phyloP scores from a whole-genome alignment of 108 stramenopile genomes.

The Skeletonema costatum region DNA sequence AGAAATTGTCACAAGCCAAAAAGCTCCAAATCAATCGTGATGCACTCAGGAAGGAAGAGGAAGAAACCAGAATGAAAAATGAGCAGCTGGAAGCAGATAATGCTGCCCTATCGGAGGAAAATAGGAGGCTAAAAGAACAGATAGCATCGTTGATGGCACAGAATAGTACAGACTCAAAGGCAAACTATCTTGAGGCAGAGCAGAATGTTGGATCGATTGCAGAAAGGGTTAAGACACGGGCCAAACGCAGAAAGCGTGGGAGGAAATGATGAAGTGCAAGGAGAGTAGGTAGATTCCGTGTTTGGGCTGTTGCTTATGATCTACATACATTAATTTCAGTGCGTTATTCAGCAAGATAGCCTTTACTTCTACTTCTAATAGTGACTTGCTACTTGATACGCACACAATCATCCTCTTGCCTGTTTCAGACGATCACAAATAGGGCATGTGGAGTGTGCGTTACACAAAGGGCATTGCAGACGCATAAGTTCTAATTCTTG shows the following conservation, averaged over 20 bases:
- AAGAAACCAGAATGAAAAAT: neutral
- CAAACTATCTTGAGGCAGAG: neutral
- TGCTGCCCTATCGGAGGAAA: slow-evolving; percentile 4
- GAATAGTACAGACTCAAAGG: neutral
- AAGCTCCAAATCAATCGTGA: neutral
- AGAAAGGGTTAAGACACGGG: slow-evolving; percentile 10
- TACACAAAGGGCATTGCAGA: no score
- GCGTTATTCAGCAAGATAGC: no score
- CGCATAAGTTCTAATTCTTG: no score
- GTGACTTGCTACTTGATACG: no score
- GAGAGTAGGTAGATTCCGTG: no score
- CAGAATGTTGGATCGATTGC: slow-evolving; percentile 4
- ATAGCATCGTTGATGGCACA: slow-evolving; percentile 18
- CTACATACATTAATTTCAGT: no score
- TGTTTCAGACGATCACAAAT: no score
- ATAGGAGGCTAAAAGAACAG: slow-evolving; percentile 1
- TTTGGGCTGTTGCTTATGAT: no score
- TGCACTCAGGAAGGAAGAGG: neutral
- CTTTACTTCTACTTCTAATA: no score
- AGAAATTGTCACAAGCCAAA: slow-evolving; percentile 4
- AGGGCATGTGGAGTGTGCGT: no score
- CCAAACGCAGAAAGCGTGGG: slow-evolving; percentile 11
- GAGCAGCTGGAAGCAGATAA: slow-evolving; percentile 14
- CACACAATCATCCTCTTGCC: no score
- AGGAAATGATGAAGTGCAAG: neutral